These are phyloP conservation scores for Pachyrhizus erosus DNA, from an alignment of 306 rosid genomes.

Conservation along the genomic window DNA sequence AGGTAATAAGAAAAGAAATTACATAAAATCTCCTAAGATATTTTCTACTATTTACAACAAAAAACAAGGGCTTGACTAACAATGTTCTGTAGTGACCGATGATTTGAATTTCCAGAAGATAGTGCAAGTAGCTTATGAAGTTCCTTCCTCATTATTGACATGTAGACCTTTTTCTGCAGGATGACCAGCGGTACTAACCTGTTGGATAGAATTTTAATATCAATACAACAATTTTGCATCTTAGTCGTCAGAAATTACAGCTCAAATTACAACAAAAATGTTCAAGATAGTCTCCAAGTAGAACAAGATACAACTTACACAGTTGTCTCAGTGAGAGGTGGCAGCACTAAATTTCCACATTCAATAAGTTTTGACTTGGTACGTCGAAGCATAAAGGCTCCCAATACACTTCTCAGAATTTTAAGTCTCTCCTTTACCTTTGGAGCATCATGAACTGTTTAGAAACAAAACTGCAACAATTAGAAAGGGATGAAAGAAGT, in stretches of 20 bases:
- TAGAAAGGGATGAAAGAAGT: conserved; percentile 25
- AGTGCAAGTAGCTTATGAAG: conserved; percentile 79
- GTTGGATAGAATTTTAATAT: conserved; percentile 43
- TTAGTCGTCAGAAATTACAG: conserved; percentile 15
- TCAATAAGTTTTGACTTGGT: conserved; percentile 85
- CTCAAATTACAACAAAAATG: conserved; percentile 2
- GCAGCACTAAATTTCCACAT: conserved; percentile 77
- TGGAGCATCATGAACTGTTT: conserved; percentile 60
- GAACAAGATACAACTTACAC: conserved; percentile 60
- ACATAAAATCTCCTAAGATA: too few species aligned
- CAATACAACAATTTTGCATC: conserved; percentile 17
- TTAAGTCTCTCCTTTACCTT: conserved; percentile 60
- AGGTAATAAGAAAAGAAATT: too few species aligned
- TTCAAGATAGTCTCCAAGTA: not conserved
- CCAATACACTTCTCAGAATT: conserved; percentile 68
- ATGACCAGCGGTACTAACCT: conserved; percentile 82
- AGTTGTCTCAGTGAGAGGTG: conserved; percentile 85
- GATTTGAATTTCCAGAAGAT: conserved; percentile 78
- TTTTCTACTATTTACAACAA: too few species aligned
- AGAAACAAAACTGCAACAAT: conserved; percentile 40
- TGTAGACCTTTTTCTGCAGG: conserved; percentile 84
- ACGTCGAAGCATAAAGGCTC: conserved; percentile 88
- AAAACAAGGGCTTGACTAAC: conserved; percentile 57
- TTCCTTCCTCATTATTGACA: conserved; percentile 90
- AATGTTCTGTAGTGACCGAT: conserved; percentile 83